Base-by-base conservation (phyloP, 108 stramenopile species). In the Chaetoceros muelleri region DNA sequence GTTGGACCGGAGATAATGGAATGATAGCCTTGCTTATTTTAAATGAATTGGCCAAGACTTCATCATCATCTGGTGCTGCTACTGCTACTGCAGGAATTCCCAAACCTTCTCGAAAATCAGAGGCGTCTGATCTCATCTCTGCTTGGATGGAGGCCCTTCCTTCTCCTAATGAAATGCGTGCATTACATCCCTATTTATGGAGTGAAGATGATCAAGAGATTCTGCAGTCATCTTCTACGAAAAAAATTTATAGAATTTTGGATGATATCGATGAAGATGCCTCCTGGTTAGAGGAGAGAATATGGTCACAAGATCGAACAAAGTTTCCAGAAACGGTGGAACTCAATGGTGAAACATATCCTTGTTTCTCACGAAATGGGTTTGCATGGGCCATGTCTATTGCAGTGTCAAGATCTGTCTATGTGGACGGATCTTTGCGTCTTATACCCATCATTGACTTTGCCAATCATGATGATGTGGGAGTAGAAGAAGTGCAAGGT, bases 241-340 rank as follows among this genome's bases (percentile, higher is more conserved):
- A 81, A 24, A 86, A 86, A 60, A 76, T 90, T 18, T 90, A 90
- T 67, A 73, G 77, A 29, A 23, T 71, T 2, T 56, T 90, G 53
- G 89, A 90, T 71, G 89, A 90, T 56, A 65, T 84, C 44, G 89
- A 90, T 31, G 89, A 90, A 61, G 89, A 90, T 68, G 74, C 76
- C 0, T 58, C 71, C 2, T 90, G 89, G 89, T 49, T 86, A 57
- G 52, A 53, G 10, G 79, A 84, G 28, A 64, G 75, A 18, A 47
- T 86, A 20, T 86, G 83, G 67, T 55, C 65, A 3, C 31, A 58
- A 24, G 76, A 90, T 47, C 66, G 82, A 28, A 21, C n/a, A 0
- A 74, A 10, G 22, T 84, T 82, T 50, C 85, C 89, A 0, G 73
- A 73, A 72, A 64, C 71, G 3, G 75, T 82, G 0, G 19, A 30